Base-by-base conservation (phyloP, 2,329 filamentous ascomycete genomes). In the Apiospora marii region DNA sequence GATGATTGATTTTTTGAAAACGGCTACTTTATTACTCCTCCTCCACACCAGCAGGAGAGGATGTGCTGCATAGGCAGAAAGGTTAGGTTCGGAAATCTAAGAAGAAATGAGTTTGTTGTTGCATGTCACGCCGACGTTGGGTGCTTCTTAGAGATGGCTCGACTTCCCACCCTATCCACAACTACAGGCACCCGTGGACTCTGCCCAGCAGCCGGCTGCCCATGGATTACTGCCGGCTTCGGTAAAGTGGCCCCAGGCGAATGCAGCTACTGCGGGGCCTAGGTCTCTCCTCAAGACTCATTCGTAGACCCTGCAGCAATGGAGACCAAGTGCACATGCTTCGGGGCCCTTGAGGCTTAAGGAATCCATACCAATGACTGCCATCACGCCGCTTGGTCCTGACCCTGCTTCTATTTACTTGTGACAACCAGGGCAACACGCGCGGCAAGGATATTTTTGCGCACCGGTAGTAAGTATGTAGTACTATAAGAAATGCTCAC, bases 121-220 rank as follows among this genome's bases (percentile, higher is more conserved):
- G 34, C 58, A 64, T 64, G 58, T 64, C 58, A 64, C 58, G 58
- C 58, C 58, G 58, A 64, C 58, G 19, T 61, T 61, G n/a, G 30
- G 53, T 58, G 27, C 49, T 53, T 53, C 27, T 30, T 58, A 58
- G 51, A 58, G 16, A 22, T 30, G 19, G 19, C 34, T 64, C 13
- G 13, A 61, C 53, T 61, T 37, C 30, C 30, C 14, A n/a, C 30
- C 34, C 27, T 30, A 58, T 41, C 10, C 30, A 64, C 30, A 16
- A 64, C 34, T 22, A 61, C 27, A 34, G 30, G 49, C 49, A 51
- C 53, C 53, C 58, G 58, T 64, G 58, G 58, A 61, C 53, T 51
- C 48, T 41, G 58, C 58, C 58, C 58, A 64, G 58, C 34, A 58
- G 51, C 27, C 51, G 27, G 13, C 27, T 24, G 27, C 14, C 14